phyloP scores from a whole-genome alignment of 345 rosid genomes.

The Pseudoturritis turrita region DNA sequence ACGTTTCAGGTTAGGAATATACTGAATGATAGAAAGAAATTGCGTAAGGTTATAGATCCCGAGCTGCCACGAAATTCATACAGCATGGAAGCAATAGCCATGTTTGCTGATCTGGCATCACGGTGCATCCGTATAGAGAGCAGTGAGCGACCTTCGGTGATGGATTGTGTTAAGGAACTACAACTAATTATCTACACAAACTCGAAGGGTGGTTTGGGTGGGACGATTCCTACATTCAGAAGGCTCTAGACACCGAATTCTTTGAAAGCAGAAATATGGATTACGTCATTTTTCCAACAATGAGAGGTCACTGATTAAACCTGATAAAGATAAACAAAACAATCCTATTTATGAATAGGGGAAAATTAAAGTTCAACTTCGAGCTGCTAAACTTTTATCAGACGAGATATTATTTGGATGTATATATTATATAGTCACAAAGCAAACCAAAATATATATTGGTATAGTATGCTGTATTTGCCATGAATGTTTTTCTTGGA shows the following conservation, averaged over 20 bases:
- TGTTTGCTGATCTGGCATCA: conserved; percentile 91
- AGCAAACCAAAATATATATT: background rate
- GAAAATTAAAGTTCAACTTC: background rate
- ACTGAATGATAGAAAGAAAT: conserved; percentile 72
- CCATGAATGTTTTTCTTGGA: conserved; percentile 9
- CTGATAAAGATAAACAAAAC: background rate
- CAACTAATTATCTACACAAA: conserved; percentile 64
- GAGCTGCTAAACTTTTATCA: conserved; percentile 16
- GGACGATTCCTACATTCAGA: conserved; percentile 48
- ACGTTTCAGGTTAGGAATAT: conserved; percentile 70
- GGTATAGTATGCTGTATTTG: background rate
- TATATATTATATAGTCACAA: conserved; percentile 11
- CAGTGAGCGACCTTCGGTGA: conserved; percentile 77
- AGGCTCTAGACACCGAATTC: conserved; percentile 37
- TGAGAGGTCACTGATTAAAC: conserved; percentile 13
- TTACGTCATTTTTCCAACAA: conserved; percentile 1
- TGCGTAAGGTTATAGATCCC: conserved; percentile 81
- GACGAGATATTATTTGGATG: conserved; percentile 13
- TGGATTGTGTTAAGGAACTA: conserved; percentile 81
- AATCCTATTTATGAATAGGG: conserved; percentile 6
- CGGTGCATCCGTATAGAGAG: conserved; percentile 88
- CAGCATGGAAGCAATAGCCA: conserved; percentile 72
- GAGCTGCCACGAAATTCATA: conserved; percentile 66
- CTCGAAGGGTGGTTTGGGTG: conserved; percentile 64
- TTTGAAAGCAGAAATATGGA: conserved; percentile 16